A percentile compares a stretch with the other conserved stretches of the same genome.
Evolutionary conservation across 1,284 basidiomycete species (phyloP).

Genomic region (Hypsizygus ulmarius): DNA sequence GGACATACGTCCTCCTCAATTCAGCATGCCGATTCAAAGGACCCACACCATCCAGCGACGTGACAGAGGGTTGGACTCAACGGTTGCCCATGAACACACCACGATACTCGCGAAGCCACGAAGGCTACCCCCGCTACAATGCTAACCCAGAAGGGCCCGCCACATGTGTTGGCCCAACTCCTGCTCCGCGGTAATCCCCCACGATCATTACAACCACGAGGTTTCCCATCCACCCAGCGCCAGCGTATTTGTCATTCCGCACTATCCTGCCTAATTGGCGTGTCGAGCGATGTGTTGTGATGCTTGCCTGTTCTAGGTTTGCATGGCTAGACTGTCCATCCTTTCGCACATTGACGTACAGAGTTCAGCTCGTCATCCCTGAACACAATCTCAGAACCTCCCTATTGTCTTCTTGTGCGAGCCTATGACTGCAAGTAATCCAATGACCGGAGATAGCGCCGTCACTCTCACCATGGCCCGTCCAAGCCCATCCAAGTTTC

Average conservation of each 20-base stretch:
- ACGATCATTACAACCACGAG: conserved; percentile 20
- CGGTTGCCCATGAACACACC: conserved; percentile 2
- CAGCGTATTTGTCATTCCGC: conserved; percentile 13
- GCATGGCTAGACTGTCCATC: conserved; percentile 3
- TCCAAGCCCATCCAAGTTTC: conserved; percentile 10
- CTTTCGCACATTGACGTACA: conserved; percentile 22
- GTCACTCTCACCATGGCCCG: conserved; percentile 13
- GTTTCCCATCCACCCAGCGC: conserved; percentile 19
- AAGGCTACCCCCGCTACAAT: conserved; percentile 25
- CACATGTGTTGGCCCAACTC: conserved; percentile 19
- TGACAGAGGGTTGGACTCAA: conserved; percentile 11
- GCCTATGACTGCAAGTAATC: conserved; percentile 19
- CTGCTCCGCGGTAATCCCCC: conserved; percentile 23
- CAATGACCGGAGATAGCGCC: conserved; percentile 7
- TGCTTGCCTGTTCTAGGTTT: conserved; percentile 9
- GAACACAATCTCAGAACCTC: conserved; percentile 15
- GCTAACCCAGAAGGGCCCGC: not conserved
- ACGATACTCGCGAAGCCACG: conserved; percentile 22
- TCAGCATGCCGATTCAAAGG: conserved; percentile 5
- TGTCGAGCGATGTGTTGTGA: conserved; percentile 16
- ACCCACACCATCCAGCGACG: conserved; percentile 11
- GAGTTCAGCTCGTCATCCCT: conserved; percentile 22
- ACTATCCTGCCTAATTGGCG: conserved; percentile 6
- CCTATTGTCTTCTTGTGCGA: conserved; percentile 20
- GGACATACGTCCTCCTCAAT: conserved; percentile 21